Percentiles rank a stretch among this genome's conserved stretches.
Evolutionary conservation across 1,284 basidiomycete species (phyloP).

Genomic region (Pseudozyma flocculosa): DNA sequence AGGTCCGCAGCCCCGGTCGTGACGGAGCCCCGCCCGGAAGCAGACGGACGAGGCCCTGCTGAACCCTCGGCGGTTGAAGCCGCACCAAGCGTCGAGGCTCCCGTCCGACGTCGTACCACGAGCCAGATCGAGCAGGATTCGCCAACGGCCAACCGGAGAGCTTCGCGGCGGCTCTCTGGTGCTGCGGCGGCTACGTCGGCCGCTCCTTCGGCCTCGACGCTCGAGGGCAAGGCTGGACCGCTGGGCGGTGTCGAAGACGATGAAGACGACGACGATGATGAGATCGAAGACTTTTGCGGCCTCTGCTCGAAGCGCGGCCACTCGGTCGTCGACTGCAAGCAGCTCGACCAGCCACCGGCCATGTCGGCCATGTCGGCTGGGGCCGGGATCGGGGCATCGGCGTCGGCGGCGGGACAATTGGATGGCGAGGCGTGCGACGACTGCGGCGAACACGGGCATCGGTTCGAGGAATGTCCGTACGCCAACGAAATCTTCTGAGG

Average conservation of each 20-base stretch:
- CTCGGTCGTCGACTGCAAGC: constrained; percentile 23
- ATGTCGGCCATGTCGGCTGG: neutral
- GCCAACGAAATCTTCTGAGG: constrained; percentile 39
- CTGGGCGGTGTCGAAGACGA: neutral
- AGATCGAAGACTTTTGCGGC: constrained; percentile 28
- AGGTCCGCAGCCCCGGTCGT: no score
- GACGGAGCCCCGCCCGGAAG: no score
- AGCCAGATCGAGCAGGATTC: neutral
- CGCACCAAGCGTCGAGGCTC: no score
- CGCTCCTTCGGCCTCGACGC: no score
- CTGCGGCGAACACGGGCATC: constrained; percentile 40
- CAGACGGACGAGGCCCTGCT: no score
- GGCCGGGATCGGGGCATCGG: neutral
- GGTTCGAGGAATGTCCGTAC: constrained; percentile 41
- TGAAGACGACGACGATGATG: constrained; percentile 23
- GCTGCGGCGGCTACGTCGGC: neutral
- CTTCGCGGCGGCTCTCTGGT: neutral
- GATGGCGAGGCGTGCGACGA: constrained; percentile 34
- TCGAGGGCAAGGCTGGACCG: no score
- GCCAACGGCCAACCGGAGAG: neutral
- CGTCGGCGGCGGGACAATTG: no score
- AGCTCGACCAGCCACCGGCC: constrained; percentile 5
- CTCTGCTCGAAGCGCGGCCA: constrained; percentile 29
- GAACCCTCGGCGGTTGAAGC: no score
- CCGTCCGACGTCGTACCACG: no score